A percentile compares a stretch with the other conserved stretches of the same genome.
phyloP scores from a whole-genome alignment of 768 basidiomycete genomes.

The Macrocybe gigantea region DNA sequence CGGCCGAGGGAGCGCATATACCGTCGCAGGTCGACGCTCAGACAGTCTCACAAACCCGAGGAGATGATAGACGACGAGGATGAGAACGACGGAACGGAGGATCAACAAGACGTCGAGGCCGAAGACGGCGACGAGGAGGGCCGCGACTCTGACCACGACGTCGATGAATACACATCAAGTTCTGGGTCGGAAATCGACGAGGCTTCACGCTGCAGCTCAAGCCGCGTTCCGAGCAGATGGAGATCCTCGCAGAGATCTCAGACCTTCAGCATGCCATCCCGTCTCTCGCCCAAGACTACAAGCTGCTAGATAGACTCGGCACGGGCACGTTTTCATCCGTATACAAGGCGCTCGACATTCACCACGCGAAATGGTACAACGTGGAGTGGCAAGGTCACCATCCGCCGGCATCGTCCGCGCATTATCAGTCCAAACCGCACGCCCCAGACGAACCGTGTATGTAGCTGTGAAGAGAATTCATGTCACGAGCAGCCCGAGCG shows the following conservation, averaged over 20 bases:
- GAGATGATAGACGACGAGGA: conserved; percentile 14
- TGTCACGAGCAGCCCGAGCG: conserved; percentile 90
- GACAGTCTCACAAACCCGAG: conserved; percentile 4
- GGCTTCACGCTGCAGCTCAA: conserved; percentile 54
- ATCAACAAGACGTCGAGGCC: conserved; percentile 19
- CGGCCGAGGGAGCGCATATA: neutral
- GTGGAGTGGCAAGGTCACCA: conserved; percentile 66
- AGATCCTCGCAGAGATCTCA: conserved; percentile 72
- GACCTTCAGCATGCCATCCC: conserved; percentile 67
- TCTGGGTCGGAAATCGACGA: conserved; percentile 45
- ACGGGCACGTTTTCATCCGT: conserved; percentile 99
- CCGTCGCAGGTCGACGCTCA: neutral
- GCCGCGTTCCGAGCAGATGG: conserved; percentile 59
- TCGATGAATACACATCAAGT: conserved; percentile 19
- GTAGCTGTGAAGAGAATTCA: conserved; percentile 97
- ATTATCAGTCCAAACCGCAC: conserved; percentile 49
- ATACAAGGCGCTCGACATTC: conserved; percentile 92
- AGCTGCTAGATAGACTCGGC: conserved; percentile 83
- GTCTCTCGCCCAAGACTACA: conserved; percentile 61
- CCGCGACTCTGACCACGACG: conserved; percentile 14
- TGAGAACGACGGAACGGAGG: conserved; percentile 20
- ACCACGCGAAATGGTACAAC: conserved; percentile 76
- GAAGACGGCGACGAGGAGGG: conserved; percentile 22
- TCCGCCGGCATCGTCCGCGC: conserved; percentile 54
- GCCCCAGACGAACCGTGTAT: conserved; percentile 51